Conservation (phyloP, 257 asterid species). For the Lantana camara region DNA sequence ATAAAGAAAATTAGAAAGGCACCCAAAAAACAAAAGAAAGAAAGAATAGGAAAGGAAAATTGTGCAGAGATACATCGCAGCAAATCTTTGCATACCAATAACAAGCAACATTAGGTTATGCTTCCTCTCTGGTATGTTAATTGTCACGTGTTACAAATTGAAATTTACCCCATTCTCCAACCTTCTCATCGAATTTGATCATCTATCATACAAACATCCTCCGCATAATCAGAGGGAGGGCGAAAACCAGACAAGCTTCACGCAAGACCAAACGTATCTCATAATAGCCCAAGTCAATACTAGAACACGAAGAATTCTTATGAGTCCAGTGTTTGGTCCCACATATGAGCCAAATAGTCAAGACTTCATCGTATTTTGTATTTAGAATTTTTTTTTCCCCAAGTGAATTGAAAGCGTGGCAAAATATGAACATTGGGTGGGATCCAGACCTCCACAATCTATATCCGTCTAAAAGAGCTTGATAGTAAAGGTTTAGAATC, state of each 20-base stretch:
- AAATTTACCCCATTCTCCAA: neutral
- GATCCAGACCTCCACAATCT: too few relatives aligned
- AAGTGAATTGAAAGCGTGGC: too few relatives aligned
- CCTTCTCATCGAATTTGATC: neutral
- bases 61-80: constrained; percentile 1
- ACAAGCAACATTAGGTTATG: neutral
- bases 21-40: too few relatives aligned
- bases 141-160: neutral
- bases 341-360: too few relatives aligned
- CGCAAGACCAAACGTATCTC: neutral
- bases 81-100: neutral
- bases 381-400: too few relatives aligned
- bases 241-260: constrained; percentile 18
- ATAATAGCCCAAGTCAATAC: constrained; percentile 12
- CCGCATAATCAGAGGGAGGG: constrained; percentile 14
- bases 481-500: constrained; percentile 33
- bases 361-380: too few relatives aligned
- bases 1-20: too few relatives aligned
- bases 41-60: too few relatives aligned
- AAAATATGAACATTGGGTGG: too few relatives aligned
- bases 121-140: neutral
- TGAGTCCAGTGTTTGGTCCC: too few relatives aligned
- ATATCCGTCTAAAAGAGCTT: constrained; percentile 31
- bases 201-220: neutral
- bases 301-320: too few relatives aligned